Conservation (phyloP, 352 stramenopile genomes). For the Pythium dissotocum region DNA sequence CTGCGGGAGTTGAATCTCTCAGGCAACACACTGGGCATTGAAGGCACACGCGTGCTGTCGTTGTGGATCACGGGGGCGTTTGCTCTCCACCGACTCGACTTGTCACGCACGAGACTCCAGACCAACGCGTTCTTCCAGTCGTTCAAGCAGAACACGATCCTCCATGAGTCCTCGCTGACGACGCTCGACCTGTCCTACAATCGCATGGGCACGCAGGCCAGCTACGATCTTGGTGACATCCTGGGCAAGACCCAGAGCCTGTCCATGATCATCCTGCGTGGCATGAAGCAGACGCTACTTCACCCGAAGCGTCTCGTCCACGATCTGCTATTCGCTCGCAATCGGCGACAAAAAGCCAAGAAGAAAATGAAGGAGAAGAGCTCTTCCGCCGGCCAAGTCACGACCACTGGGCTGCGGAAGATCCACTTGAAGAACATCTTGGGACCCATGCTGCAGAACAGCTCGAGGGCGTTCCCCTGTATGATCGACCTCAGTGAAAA, state of each 20-base stretch:
- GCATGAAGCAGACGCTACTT: constrained; percentile 42
- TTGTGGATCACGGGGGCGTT: constrained; percentile 61
- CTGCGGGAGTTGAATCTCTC: constrained; percentile 65
- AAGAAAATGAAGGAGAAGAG: not conserved
- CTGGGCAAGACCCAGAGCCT: constrained; percentile 66
- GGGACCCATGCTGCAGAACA: constrained; percentile 68
- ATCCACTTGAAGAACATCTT: constrained; percentile 56
- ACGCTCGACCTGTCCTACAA: constrained; percentile 75
- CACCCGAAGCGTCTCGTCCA: constrained; percentile 7
- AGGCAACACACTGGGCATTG: constrained; percentile 48
- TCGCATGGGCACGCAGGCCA: constrained; percentile 51
- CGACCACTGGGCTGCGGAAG: constrained; percentile 43
- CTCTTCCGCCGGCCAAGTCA: not conserved
- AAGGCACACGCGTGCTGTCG: constrained; percentile 46
- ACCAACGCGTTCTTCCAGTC: constrained; percentile 54
- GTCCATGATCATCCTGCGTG: constrained; percentile 57
- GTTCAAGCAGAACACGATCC: constrained; percentile 62
- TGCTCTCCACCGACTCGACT: constrained; percentile 53
- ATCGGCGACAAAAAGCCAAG: not conserved
- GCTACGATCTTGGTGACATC: constrained; percentile 55
- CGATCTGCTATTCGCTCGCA: constrained; percentile 1
- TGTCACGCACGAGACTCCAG: constrained; percentile 61
- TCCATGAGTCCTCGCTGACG: constrained; percentile 63
- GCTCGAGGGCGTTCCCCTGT: constrained; percentile 36
- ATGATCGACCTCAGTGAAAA: constrained; percentile 80